Evolutionary conservation across 805 yeast species (phyloP), one percentile per base, ranked within the genome.

Genomic region (Myxozyma neglecta): DNA sequence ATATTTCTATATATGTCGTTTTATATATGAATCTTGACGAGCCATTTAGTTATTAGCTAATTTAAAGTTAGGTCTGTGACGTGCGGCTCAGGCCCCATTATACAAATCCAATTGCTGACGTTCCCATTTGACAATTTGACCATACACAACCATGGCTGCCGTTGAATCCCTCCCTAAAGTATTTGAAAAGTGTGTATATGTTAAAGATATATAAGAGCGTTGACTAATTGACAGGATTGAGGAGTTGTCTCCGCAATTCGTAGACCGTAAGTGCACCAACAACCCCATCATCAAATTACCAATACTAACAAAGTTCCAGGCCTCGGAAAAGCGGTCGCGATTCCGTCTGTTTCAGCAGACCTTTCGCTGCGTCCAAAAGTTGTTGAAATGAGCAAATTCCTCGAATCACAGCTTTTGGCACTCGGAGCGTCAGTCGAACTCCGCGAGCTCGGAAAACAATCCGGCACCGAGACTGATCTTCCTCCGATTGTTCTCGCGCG

Each of bases 401-500:
- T 94, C 61, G 85, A 83, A 59, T 74, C 76, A 6, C 91, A 93
- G 77, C 81, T 94, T 71, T 80, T 78, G 56, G 72, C 74, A 6
- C 81, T 94, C 61, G 97, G 96, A 20, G 96, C 92, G 65, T 75
- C 83, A 51, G 85, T 94, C 70, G 87, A 89, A 75, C 78, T 89
- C 72, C 87, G 85, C 72, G 90, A 87, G 53, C 81, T 94, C 69
- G 99, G 99, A 53, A 80, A 79, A 53, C 98, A 94, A 76, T 78
- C 76, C 20, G 84, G 86, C 67, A 76, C 84, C 34, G 80, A 79
- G 44, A 79, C 93, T 63, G 83, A 84, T 69, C 83, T 94, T 67
- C 99, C 99, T 20, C 99, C 99, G 10, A 86, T 94, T 64, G 92
- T 94, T n/a, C 83, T 94, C 63, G 94, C 94, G 39, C 84, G 94